Base-by-base conservation (phyloP, 495 filamentous ascomycete species). In the Penicillium chermesinum region DNA sequence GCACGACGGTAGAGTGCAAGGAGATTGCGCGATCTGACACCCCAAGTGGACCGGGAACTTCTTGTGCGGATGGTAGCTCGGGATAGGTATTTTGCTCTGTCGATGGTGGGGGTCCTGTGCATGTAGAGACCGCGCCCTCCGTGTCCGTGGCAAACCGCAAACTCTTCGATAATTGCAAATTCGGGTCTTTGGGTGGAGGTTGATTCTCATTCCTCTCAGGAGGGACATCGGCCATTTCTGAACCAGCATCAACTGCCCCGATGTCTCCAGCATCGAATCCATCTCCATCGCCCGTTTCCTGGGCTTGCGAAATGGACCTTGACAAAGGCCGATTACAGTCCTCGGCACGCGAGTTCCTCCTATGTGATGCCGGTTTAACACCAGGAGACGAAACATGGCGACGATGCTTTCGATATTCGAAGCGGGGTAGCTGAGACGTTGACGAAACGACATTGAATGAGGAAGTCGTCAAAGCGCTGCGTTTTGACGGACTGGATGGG, bases 341-440 rank as follows among this genome's bases (percentile, higher is more conserved):
- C 4, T 30, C 25, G 25, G 25, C 10, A 10, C 10, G 25, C 4
- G 25, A 30, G 10, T 10, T 10, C 25, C 10, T 4, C 10, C 10
- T 4, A 30, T 30, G 4, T 5, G 4, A 10, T 10, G 33, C 32
- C 0, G 32, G 17, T 16, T 20, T 32, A 27, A n/a, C 13, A 27
- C 16, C 16, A 3, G 53, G 38, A 18, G 34, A 46, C 16, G 46
- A 50, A 5, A 38, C 7, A 7, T 33, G 39, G 25, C 34, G 14
- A 33, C 58, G 62, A 41, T 50, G 58, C n/a, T 59, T 52, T n/a
- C 70, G 64, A 54, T 75, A 78, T 55, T 72, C 64, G 49, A 76
- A 78, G 44, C 68, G 66, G 1, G 69, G 63, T 44, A 74, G 51
- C 38, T 72, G 67, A 10, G 73, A 75, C 3, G 71, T 69, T 9